Evolutionary conservation across 208 protist species (phyloP), one percentile per base, ranked within the genome.

Genomic region (Wallacemonas sp.): DNA sequence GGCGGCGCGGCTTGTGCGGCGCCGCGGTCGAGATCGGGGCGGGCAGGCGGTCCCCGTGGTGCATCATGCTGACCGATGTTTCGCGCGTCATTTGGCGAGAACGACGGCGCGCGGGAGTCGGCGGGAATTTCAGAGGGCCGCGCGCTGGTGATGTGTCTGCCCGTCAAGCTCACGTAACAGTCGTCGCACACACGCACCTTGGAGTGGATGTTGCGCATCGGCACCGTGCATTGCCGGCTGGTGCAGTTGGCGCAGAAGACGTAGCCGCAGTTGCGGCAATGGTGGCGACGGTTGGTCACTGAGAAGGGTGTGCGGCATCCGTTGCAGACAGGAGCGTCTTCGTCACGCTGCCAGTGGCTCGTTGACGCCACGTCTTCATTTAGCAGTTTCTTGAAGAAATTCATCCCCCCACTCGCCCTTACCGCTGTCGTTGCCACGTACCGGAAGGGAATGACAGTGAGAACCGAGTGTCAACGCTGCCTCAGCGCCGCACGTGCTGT

Each of bases 191-290:
- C 87, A 3, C 91, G 82, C 46, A 87, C 83, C 2, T 79, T 71
- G 0, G 60, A 62, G 17, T 67, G 62, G 19, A 89, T 72, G 55
- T 77, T 71, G 39, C 83, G 73, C 67, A 71, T 73, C 17, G 81
- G 76, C 55, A 93, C 81, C 3, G 62, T 46, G 32, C 73, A 79
- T n/a, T 59, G 71, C 53, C 76, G 79, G 21, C 60, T 75, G 13
- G 84, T 91, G 71, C 95, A 98, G 36, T 89, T 81, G 2, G 65
- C 69, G 66, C 95, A 98, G 61, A 97, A 96, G 38, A 98, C 81
- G 62, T 88, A 91, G 24, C 95, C 95, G 70, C 95, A 98, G 61
- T 94, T 91, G 24, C 95, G 80, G 70, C 95, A 98, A 75, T 98
- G 95, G 69, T 98, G 95, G 3, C 89, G 83, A 17, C 95, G 83